These are phyloP conservation scores for Lablab purpureus DNA, from an alignment of 306 rosid genomes.

Conservation along the genomic window DNA sequence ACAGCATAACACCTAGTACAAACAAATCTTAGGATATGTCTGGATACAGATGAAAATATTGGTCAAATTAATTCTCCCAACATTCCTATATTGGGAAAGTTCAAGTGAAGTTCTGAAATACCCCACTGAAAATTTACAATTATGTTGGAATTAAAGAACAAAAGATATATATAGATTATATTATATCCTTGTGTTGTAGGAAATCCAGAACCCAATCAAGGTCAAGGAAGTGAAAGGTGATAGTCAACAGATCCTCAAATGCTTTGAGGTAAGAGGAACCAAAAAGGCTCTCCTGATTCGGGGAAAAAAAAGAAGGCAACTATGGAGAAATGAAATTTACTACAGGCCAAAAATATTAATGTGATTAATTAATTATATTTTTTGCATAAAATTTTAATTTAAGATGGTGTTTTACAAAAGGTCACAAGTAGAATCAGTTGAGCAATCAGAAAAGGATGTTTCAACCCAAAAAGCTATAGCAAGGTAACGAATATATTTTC, in stretches of 20 bases:
- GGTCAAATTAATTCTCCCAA: neutral
- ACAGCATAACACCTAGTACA: constrained; percentile 12
- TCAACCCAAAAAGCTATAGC: neutral
- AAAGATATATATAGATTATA: constrained; percentile 8
- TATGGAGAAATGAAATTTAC: neutral
- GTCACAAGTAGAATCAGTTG: constrained; percentile 19
- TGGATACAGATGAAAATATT: neutral
- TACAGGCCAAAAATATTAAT: neutral
- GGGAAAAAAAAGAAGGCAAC: neutral
- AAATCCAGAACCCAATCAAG: constrained; percentile 8
- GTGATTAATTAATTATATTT: neutral
- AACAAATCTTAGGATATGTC: neutral
- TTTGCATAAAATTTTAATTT: neutral
- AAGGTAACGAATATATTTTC: neutral
- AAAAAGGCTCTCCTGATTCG: neutral
- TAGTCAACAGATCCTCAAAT: neutral
- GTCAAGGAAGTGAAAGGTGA: constrained; percentile 8
- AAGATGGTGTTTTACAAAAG: neutral
- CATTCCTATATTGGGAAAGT: neutral
- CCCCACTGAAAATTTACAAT: neutral
- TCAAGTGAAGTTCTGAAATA: neutral
- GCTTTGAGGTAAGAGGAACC: constrained; percentile 22
- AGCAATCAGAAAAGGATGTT: neutral
- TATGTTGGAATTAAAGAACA: neutral
- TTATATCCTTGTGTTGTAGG: neutral